Base-by-base conservation (phyloP, 177 flowering plant species). In the Vitis hybrid region DNA sequence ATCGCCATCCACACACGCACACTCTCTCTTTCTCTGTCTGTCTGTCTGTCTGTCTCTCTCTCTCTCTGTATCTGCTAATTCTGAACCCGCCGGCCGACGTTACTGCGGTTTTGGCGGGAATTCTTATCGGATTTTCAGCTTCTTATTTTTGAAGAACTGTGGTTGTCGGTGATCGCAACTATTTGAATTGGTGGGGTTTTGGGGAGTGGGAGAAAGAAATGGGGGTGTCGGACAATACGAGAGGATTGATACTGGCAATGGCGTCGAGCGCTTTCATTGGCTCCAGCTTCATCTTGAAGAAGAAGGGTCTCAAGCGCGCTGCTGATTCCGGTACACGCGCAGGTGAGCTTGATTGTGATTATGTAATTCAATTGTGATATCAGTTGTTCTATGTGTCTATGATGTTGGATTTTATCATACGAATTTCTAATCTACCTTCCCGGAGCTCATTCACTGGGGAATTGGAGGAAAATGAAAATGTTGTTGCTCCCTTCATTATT, bases 201-300 rank as follows among this genome's bases (percentile, higher is more conserved):
- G 71, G 73, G 20, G 53, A 69, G 55, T 57, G 49, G 60, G 65
- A 65, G 60, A 52, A 21, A 52, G 69, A 57, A 63, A 78, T 76
- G 82, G 75, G 75, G 71, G 63, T 79, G 50, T 85, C 92, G 58
- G 94, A 90, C n/a, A 90, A 90, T 74, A 48, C 69, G 27, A 85
- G 61, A 71, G 94, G 94, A 54, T 63, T 90, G 73, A 72, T 85
- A 1, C 69, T 90, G 35, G 91, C 94, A 5, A 76, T 88, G 69
- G 58, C 76, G 9, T 90, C 94, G 20, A 85, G 94, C 66, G 81
- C 71, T 58, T 88, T 90, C 72, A 85, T 88, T 4, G 94, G 91
- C 0, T 51, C 87, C 11, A 90, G 94, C 75, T 90, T 90, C 71
- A 90, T 90, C 15, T 62, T 90, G 76, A 90, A 90, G 91, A 90